These are phyloP conservation scores for Prunus yedoensis DNA, from an alignment of 331 rosid genomes.

Conservation along the genomic window DNA sequence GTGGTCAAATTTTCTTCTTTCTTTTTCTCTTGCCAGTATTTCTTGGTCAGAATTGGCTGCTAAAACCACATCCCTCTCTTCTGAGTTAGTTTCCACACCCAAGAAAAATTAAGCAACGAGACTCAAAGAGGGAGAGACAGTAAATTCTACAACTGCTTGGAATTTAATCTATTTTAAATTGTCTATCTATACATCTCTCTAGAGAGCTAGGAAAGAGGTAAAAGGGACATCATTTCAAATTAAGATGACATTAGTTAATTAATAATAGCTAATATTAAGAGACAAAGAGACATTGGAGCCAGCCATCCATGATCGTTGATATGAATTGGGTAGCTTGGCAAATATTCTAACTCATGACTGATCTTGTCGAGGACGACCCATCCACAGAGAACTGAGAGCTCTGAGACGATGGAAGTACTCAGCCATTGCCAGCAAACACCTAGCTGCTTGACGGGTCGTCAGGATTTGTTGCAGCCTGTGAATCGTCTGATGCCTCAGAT, in stretches of 20 bases:
- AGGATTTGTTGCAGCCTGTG: slow-evolving; percentile 64
- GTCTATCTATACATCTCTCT: slow-evolving; percentile 5
- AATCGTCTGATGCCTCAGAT: slow-evolving; percentile 67
- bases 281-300: slow-evolving; percentile 11
- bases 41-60: slow-evolving; percentile 3
- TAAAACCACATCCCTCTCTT: background rate
- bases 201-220: background rate
- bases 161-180: background rate
- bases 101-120: background rate
- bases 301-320: background rate
- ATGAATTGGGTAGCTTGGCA: background rate
- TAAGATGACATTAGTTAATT: slow-evolving; percentile 1
- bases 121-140: background rate
- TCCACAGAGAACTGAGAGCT: slow-evolving; percentile 93
- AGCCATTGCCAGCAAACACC: slow-evolving; percentile 78
- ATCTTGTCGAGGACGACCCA: slow-evolving; percentile 79
- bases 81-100: background rate
- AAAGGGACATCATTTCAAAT: background rate
- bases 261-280: background rate
- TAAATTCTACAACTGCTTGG: background rate
- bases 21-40: background rate
- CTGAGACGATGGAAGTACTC: slow-evolving; percentile 88
- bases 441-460: slow-evolving; percentile 85
- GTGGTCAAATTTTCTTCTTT: background rate
- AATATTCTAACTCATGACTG: slow-evolving; percentile 9